phyloP scores from a whole-genome alignment of 352 stramenopile genomes.

The Phytophthora multivora region DNA sequence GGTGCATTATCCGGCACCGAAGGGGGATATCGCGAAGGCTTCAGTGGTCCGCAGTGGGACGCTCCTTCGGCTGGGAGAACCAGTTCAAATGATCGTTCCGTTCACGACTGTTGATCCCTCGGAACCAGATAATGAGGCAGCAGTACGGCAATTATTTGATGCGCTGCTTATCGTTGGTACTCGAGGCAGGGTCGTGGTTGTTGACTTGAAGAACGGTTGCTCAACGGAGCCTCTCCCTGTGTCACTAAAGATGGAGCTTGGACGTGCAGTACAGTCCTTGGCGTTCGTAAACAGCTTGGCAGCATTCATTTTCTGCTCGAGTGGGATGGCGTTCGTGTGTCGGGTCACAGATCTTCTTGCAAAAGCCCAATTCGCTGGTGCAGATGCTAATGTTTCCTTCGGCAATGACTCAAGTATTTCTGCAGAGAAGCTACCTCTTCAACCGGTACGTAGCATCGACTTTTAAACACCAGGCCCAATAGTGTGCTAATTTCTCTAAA shows the following conservation, averaged over 20 bases:
- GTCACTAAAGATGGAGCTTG: slow-evolving; percentile 22
- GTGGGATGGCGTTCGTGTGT: slow-evolving; percentile 32
- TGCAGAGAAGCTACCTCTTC: slow-evolving; percentile 38
- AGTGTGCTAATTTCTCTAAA: slow-evolving; percentile 2
- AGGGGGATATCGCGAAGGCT: slow-evolving; percentile 9
- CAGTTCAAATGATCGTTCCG: slow-evolving; percentile 41
- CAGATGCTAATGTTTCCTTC: neutral
- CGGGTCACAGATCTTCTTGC: slow-evolving; percentile 13
- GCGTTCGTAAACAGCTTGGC: slow-evolving; percentile 31
- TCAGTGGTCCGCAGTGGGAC: slow-evolving; percentile 22
- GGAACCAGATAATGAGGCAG: neutral
- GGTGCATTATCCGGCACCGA: slow-evolving; percentile 11
- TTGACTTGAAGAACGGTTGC: slow-evolving; percentile 3
- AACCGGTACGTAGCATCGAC: slow-evolving; percentile 20
- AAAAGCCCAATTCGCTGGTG: neutral
- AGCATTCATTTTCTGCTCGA: slow-evolving; percentile 42
- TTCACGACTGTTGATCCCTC: slow-evolving; percentile 8
- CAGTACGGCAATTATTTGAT: slow-evolving; percentile 1
- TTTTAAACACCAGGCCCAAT: neutral
- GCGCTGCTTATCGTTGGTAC: slow-evolving; percentile 29
- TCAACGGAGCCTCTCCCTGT: slow-evolving; percentile 8
- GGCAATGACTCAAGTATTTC: neutral
- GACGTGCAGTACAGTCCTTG: slow-evolving; percentile 28
- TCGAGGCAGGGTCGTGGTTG: slow-evolving; percentile 20
- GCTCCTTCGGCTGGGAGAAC: slow-evolving; percentile 31